phyloP scores from a whole-genome alignment of 2,329 filamentous ascomycete genomes.

The Aspergillus ustus region DNA sequence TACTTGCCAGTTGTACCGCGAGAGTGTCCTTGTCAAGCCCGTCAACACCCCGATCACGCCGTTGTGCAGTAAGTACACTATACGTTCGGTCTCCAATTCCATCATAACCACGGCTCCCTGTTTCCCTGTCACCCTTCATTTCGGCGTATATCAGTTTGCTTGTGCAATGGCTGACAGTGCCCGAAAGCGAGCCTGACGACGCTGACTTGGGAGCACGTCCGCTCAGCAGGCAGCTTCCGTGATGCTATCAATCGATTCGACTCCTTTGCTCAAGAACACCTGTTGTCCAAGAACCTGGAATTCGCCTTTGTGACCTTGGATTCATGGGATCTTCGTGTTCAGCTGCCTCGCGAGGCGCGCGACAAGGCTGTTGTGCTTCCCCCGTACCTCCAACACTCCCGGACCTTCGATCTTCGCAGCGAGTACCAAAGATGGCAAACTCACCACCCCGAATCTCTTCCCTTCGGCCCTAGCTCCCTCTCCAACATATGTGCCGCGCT shows the following conservation, averaged over 20 bases:
- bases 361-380: constrained; percentile 98
- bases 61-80: constrained; percentile 83
- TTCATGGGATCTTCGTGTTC: constrained; percentile 96
- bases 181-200: constrained; percentile 88
- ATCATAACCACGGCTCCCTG: constrained; percentile 8
- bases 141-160: constrained; percentile 27
- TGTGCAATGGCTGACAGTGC: constrained; percentile 34
- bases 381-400: constrained; percentile 95
- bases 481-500: constrained; percentile 98
- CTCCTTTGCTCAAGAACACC: constrained; percentile 87
- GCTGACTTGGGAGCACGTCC: constrained; percentile 98
- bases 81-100: constrained; percentile 20
- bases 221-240: constrained; percentile 94
- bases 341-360: constrained; percentile 94
- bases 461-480: constrained; percentile 92
- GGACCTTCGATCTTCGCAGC: constrained; percentile 93
- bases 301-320: constrained; percentile 99
- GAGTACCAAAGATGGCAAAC: constrained; percentile 99
- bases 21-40: constrained; percentile 96
- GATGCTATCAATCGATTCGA: constrained; percentile 97
- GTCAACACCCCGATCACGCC: constrained; percentile 99
- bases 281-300: constrained; percentile 87
- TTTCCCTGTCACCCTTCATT: not conserved
- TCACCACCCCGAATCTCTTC: constrained; percentile 95
- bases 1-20: constrained; percentile 75